These are phyloP conservation scores for Russula vinacea DNA, from an alignment of 768 basidiomycete genomes.

Conservation along the genomic window DNA sequence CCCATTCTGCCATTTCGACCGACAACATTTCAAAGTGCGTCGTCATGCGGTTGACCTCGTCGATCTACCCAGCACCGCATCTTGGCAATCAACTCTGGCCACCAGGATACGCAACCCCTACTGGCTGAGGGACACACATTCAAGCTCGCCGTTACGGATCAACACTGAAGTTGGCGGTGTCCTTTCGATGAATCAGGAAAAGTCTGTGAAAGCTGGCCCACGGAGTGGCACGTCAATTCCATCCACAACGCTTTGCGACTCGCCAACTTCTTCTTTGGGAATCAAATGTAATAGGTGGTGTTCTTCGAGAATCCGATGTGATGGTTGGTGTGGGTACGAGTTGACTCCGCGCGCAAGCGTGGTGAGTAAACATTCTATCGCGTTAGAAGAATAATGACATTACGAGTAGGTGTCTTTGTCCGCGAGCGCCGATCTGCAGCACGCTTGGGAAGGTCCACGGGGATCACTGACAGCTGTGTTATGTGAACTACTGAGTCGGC, in stretches of 20 bases:
- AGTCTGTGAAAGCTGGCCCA: not conserved
- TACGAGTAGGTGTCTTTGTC: slow-evolving; percentile 27
- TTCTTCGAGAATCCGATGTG: slow-evolving; percentile 21
- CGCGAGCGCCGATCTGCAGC: slow-evolving; percentile 30
- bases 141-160: slow-evolving; percentile 1
- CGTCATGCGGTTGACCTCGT: not conserved
- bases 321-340: slow-evolving; percentile 28
- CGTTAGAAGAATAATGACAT: too few relatives aligned
- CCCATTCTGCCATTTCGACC: not conserved
- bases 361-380: not conserved
- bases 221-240: not conserved
- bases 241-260: slow-evolving; percentile 18
- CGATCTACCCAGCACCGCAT: not conserved
- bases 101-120: not conserved
- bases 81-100: not conserved
- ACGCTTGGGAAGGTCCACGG: slow-evolving; percentile 30
- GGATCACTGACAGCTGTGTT: slow-evolving; percentile 29
- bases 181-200: not conserved
- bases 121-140: not conserved
- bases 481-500: slow-evolving; percentile 17
- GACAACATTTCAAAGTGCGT: slow-evolving; percentile 2
- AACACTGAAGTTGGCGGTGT: not conserved
- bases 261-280: slow-evolving; percentile 12
- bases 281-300: too few relatives aligned
- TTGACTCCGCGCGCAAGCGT: not conserved